A percentile compares a stretch with the other conserved stretches of the same genome.
Conservation (phyloP, 2,329 filamentous ascomycete species). For the Mariannaea elegans region DNA sequence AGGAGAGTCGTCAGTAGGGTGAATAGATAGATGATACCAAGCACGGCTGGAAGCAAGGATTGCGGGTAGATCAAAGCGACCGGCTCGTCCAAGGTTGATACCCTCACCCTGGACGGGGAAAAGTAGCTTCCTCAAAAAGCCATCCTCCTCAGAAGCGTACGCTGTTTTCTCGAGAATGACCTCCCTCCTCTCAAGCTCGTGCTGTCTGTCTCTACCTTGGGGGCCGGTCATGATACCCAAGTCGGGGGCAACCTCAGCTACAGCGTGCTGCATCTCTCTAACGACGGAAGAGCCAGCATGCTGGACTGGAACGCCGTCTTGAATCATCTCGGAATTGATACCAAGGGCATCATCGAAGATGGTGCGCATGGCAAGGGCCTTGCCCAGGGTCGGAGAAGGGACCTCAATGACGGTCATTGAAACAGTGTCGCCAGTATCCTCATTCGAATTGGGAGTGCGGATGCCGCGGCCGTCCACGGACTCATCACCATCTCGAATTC, state of each 20-base stretch:
- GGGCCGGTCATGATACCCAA: constrained; percentile 77
- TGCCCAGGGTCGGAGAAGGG: constrained; percentile 80
- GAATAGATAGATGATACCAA: constrained; percentile 93
- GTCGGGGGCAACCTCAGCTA: constrained; percentile 79
- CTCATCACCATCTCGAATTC: constrained; percentile 71
- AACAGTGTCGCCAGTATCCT: constrained; percentile 83
- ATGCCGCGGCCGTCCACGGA: constrained; percentile 71
- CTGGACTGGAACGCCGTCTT: constrained; percentile 84
- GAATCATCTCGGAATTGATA: constrained; percentile 97
- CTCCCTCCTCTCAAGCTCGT: constrained; percentile 83
- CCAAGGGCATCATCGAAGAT: constrained; percentile 93
- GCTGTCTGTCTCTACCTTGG: constrained; percentile 76
- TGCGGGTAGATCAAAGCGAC: constrained; percentile 79
- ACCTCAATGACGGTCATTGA: constrained; percentile 89
- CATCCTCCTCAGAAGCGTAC: constrained; percentile 80
- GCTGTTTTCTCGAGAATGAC: constrained; percentile 86
- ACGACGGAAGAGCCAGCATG: constrained; percentile 82
- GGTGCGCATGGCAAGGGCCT: constrained; percentile 86
- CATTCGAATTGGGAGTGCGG: constrained; percentile 72
- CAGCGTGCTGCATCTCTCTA: constrained; percentile 85
- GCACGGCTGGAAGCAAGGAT: constrained; percentile 85
- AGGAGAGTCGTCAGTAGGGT: constrained; percentile 89
- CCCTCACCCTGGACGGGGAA: constrained; percentile 82
- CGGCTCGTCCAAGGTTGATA: constrained; percentile 80
- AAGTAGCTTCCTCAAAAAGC: constrained; percentile 82